Percentiles rank a stretch among this genome's conserved stretches.
These are phyloP conservation scores for Aspergillus eucalypticola DNA, from an alignment of 2,329 filamentous ascomycete species.

Conservation along the genomic window DNA sequence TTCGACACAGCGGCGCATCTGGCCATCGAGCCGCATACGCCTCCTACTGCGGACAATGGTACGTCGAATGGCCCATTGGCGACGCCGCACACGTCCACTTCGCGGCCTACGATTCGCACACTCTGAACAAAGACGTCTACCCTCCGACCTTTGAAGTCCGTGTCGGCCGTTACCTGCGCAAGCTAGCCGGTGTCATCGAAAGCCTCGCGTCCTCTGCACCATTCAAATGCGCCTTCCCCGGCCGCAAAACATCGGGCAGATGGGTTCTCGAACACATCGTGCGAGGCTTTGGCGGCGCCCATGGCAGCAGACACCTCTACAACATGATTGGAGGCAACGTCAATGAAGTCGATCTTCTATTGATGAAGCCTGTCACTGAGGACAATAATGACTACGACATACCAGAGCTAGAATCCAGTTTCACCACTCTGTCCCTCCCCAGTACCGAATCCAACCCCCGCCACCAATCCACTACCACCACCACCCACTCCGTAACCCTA, in stretches of 20 bases:
- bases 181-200: constrained; percentile 11
- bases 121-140: constrained; percentile 8
- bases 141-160: constrained; percentile 5
- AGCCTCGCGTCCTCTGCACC: neutral
- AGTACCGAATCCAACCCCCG: neutral
- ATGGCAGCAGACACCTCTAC: constrained; percentile 13
- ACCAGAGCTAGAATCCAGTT: neutral
- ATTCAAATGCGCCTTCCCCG: constrained; percentile 13
- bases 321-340: constrained; percentile 14
- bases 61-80: constrained; percentile 11
- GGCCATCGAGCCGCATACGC: constrained; percentile 12
- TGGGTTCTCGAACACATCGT: constrained; percentile 3
- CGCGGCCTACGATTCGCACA: constrained; percentile 6
- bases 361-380: neutral
- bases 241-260: constrained; percentile 7
- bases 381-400: neutral
- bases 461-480: neutral
- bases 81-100: constrained; percentile 9
- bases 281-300: constrained; percentile 10
- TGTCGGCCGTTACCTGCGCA: constrained; percentile 7
- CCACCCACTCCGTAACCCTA: neutral
- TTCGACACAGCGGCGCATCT: constrained; percentile 6
- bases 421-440: neutral
- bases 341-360: constrained; percentile 10
- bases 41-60: constrained; percentile 12